Base-by-base conservation (phyloP, 1,139 yeast species). In the Yamadazyma buinensis region DNA sequence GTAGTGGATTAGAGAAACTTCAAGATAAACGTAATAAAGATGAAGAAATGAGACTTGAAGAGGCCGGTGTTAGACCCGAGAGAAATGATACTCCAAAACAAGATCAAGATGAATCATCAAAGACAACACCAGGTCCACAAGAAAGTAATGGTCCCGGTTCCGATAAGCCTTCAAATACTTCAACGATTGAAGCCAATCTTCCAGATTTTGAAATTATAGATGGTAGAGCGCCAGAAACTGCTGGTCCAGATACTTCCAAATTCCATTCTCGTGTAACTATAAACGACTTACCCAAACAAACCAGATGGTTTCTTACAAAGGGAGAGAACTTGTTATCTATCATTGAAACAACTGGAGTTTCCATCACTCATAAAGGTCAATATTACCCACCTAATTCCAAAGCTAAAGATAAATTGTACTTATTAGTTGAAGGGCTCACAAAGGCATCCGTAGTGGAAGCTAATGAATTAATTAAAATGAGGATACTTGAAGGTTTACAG, bases 271-370 rank as follows among this genome's bases (percentile, higher is more conserved):
- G 78, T 27, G 69, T 92, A 37, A 77, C 78, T 33, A 81, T 90
- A 44, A 92, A 92, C 49, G 97, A 92, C 52, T 66, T 85, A 21
- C 96, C 97, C 0, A 92, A 84, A 49, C 69, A 75, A 29, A 92
- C 90, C 0, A 66, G 98, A 46, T 83, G 95, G 94, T 72, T 72
- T 33, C 90, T 85, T 5, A 80, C 90, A 4, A 80, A 83, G 41
- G 72, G 84, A 22, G 81, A 82, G 3, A 80, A 77, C 30, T 67
- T 85, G 33, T 59, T 76, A 3, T 76, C 75, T 45, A 72, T 92
- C 30, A 78, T 79, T 32, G 95, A 86, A 33, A 67, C 78, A 29
- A 82, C 94, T 0, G 74, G 81, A 1, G 80, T 92, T 1, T 80
- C 95, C 5, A 79, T 90, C 33, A 88, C 97, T 1, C 78, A 80